A percentile compares a stretch with the other conserved stretches of the same genome.
Evolutionary conservation across 2,329 filamentous ascomycete genomes (phyloP).

Genomic region (Trichophyton verrucosum): DNA sequence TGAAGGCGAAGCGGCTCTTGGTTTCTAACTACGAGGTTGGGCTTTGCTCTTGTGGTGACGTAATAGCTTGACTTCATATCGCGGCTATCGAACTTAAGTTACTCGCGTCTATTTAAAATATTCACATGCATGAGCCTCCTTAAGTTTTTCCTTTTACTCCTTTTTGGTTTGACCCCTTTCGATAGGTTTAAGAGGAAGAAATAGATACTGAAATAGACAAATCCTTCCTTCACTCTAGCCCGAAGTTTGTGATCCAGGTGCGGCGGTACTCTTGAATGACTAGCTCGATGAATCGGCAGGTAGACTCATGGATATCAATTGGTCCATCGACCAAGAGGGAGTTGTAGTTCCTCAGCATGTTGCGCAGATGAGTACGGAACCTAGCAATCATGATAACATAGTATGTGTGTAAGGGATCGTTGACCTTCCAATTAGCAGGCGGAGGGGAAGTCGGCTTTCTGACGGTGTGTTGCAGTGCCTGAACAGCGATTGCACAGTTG

Average conservation of each 20-base stretch:
- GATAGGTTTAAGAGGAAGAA: too few species aligned
- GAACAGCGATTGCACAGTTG: slow-evolving; percentile 6
- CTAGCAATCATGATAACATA: slow-evolving; percentile 13
- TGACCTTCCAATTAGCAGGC: slow-evolving; percentile 10
- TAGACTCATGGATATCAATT: slow-evolving; percentile 5
- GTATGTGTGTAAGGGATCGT: slow-evolving; percentile 12
- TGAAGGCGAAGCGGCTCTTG: not conserved
- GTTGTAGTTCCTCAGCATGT: not conserved
- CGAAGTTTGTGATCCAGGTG: slow-evolving; percentile 13
- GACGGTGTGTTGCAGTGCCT: slow-evolving; percentile 9
- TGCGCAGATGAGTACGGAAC: slow-evolving; percentile 10
- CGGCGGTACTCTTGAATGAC: slow-evolving; percentile 13
- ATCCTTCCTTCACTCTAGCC: not conserved
- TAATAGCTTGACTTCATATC: not conserved
- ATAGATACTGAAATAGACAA: too few species aligned
- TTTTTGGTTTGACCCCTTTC: not conserved
- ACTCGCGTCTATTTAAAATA: not conserved
- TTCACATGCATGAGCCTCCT: not conserved
- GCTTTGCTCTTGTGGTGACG: not conserved
- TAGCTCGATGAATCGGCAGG: slow-evolving; percentile 7
- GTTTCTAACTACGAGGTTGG: not conserved
- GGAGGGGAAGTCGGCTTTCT: slow-evolving; percentile 10
- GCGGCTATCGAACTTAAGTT: not conserved
- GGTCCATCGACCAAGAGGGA: not conserved
- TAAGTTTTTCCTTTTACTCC: not conserved